Evolutionary conservation across 1,139 yeast genomes (phyloP).

Genomic region (Yamadazyma buinensis): DNA sequence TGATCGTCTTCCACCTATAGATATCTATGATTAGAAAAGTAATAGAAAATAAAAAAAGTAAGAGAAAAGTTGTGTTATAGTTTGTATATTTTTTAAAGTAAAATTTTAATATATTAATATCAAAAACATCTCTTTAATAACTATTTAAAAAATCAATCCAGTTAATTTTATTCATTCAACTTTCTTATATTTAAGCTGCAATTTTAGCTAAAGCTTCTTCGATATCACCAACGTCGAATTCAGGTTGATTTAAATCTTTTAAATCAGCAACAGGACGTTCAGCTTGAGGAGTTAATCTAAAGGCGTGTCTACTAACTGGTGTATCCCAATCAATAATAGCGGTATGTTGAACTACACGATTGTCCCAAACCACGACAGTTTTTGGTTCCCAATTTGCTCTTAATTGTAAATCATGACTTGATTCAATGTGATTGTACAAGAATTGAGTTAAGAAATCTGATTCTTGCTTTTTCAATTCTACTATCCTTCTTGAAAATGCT

Average conservation of each 20-base stretch:
- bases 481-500: constrained; percentile 59
- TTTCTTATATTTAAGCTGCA: background rate
- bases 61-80: too few species aligned
- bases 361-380: constrained; percentile 72
- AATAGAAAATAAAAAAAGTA: too few species aligned
- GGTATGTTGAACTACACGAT: constrained; percentile 59
- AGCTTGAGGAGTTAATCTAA: constrained; percentile 66
- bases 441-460: constrained; percentile 53
- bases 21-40: constrained; percentile 84
- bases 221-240: constrained; percentile 31
- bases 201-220: constrained; percentile 29
- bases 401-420: constrained; percentile 35
- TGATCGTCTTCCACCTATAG: constrained; percentile 93
- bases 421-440: constrained; percentile 48
- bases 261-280: constrained; percentile 41
- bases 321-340: constrained; percentile 59
- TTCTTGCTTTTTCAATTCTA: constrained; percentile 64
- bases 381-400: constrained; percentile 40
- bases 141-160: too few species aligned
- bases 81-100: too few species aligned
- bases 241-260: constrained; percentile 27
- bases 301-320: constrained; percentile 62
- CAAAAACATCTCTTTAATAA: too few species aligned
- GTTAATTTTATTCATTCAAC: too few species aligned
- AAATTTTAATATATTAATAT: too few species aligned